A percentile compares a stretch with the other conserved stretches of the same genome.
phyloP scores from a whole-genome alignment of 2,329 filamentous ascomycete species.

The Exophiala xenobiotica region DNA sequence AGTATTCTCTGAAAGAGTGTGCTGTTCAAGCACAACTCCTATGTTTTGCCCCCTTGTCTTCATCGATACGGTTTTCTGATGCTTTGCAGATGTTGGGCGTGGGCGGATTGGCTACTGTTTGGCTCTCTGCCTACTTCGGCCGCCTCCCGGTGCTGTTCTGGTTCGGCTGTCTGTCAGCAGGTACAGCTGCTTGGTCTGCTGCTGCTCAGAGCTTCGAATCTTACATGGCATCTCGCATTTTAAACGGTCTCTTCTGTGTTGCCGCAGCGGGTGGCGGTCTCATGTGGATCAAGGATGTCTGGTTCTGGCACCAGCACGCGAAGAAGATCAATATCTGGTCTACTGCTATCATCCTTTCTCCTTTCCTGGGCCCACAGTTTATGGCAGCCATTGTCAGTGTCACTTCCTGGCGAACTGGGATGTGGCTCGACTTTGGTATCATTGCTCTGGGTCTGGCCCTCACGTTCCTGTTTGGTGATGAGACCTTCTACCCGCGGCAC shows the following conservation, averaged over 20 bases:
- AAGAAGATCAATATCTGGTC: constrained; percentile 41
- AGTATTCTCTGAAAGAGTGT: no score
- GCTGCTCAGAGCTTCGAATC: constrained; percentile 47
- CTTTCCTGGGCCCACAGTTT: constrained; percentile 41
- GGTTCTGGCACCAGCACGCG: constrained; percentile 58
- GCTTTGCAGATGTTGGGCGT: constrained; percentile 48
- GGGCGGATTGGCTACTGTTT: constrained; percentile 44
- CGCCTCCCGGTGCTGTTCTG: constrained; percentile 45
- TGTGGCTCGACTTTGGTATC: constrained; percentile 34
- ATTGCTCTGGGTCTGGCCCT: constrained; percentile 30
- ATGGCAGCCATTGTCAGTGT: constrained; percentile 52
- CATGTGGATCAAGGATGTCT: constrained; percentile 58
- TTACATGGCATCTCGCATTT: constrained; percentile 50
- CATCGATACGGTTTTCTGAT: no score
- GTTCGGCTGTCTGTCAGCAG: constrained; percentile 34
- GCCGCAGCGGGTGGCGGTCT: constrained; percentile 42
- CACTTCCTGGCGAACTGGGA: constrained; percentile 37
- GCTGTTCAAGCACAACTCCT: no score
- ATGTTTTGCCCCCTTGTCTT: no score
- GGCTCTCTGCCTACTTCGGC: constrained; percentile 44
- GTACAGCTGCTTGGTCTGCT: constrained; percentile 43
- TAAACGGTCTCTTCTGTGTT: constrained; percentile 51
- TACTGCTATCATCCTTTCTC: constrained; percentile 40
- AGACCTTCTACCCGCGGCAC: constrained; percentile 34
- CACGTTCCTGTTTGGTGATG: constrained; percentile 32